phyloP scores from a whole-genome alignment of 2,329 filamentous ascomycete genomes.

The Chaetomiaceae sp. region DNA sequence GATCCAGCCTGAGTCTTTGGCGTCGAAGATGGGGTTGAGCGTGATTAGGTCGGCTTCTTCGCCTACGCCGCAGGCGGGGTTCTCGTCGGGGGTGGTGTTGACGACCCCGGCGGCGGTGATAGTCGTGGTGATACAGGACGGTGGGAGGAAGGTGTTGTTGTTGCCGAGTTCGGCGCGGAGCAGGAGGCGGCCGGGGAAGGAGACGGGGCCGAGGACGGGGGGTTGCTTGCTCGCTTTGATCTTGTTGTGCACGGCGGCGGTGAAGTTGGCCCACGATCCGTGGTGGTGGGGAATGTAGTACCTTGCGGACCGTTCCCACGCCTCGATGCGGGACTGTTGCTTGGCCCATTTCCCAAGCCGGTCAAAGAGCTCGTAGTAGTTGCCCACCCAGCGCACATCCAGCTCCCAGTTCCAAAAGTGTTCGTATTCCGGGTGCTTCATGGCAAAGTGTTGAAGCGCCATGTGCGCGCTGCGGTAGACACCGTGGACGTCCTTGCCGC shows the following conservation, averaged over 20 bases:
- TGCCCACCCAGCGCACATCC: slow-evolving; percentile 61
- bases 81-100: slow-evolving; percentile 27
- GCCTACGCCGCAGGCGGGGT: slow-evolving; percentile 57
- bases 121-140: slow-evolving; percentile 41
- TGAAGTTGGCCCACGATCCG: slow-evolving; percentile 68
- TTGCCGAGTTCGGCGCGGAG: slow-evolving; percentile 49
- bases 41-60: slow-evolving; percentile 73
- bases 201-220: slow-evolving; percentile 66
- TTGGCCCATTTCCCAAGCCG: slow-evolving; percentile 62
- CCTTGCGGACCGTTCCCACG: slow-evolving; percentile 72
- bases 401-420: slow-evolving; percentile 70
- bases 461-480: slow-evolving; percentile 64
- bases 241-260: slow-evolving; percentile 57
- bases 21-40: slow-evolving; percentile 71
- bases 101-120: no score
- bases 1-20: slow-evolving; percentile 66
- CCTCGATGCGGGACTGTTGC: slow-evolving; percentile 61
- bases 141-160: slow-evolving; percentile 50
- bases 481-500: slow-evolving; percentile 56
- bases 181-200: slow-evolving; percentile 43
- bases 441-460: slow-evolving; percentile 59
- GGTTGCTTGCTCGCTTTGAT: slow-evolving; percentile 45
- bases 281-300: slow-evolving; percentile 72
- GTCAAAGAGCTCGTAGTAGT: slow-evolving; percentile 69
- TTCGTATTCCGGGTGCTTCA: slow-evolving; percentile 58